Conservation (phyloP, 306 rosid species). For the Vigna unguiculata region DNA sequence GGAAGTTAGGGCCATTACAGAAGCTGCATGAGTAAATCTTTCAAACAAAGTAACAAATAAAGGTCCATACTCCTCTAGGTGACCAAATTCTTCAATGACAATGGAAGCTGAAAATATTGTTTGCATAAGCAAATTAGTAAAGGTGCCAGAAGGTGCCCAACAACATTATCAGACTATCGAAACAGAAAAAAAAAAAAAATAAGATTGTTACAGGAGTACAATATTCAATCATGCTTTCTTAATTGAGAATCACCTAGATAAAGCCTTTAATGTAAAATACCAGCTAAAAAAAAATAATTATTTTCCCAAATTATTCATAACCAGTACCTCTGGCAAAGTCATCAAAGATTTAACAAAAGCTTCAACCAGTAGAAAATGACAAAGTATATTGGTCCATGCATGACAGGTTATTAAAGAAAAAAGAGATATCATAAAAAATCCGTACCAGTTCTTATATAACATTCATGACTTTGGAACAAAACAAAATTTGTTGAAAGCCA, state of each 20-base stretch:
- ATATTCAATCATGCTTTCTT: conserved; percentile 32
- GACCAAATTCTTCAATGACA: conserved; percentile 93
- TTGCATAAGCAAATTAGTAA: conserved; percentile 39
- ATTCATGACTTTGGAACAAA: conserved; percentile 88
- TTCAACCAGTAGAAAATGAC: neutral
- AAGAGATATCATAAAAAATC: conserved; percentile 31
- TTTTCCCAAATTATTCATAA: conserved; percentile 21
- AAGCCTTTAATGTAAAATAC: conserved; percentile 14
- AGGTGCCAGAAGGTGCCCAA: conserved; percentile 14
- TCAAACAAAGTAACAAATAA: conserved; percentile 81
- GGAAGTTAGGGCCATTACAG: conserved; percentile 91
- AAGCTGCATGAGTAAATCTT: conserved; percentile 86
- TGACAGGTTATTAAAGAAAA: conserved; percentile 34
- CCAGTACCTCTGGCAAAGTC: conserved; percentile 17
- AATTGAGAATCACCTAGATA: neutral
- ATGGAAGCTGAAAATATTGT: conserved; percentile 78
- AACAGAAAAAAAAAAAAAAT: neutral
- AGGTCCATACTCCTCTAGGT: conserved; percentile 79
- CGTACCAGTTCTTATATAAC: conserved; percentile 93
- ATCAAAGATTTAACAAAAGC: conserved; percentile 13
- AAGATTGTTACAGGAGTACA: neutral
- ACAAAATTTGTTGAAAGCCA: conserved; percentile 83
- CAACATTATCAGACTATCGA: conserved; percentile 19
- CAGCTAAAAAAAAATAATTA: neutral
- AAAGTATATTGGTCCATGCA: neutral